Conservation (phyloP, 2,329 filamentous ascomycete genomes). For the Epicoccum sorghinum region DNA sequence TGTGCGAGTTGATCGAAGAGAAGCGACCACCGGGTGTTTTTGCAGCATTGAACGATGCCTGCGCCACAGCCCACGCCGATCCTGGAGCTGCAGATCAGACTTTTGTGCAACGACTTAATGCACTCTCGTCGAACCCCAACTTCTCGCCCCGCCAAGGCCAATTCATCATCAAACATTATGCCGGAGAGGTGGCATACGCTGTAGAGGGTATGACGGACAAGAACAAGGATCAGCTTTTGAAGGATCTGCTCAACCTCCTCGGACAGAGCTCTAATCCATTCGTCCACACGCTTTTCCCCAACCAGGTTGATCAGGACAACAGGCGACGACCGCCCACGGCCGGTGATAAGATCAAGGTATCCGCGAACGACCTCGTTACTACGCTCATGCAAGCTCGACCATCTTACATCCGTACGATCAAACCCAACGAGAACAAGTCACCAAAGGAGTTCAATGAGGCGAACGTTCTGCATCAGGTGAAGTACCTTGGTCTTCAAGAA, state of each 20-base stretch:
- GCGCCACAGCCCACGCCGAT: constrained; percentile 96
- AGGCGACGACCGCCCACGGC: constrained; percentile 91
- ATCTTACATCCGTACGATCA: constrained; percentile 98
- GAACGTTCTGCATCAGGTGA: constrained; percentile 97
- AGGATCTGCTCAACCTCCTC: constrained; percentile 88
- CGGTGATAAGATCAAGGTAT: constrained; percentile 93
- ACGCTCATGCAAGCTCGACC: constrained; percentile 97
- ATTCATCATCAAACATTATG: constrained; percentile 99
- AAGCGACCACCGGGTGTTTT: constrained; percentile 89
- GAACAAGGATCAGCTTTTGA: constrained; percentile 97
- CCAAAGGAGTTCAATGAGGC: constrained; percentile 87
- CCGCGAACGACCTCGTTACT: constrained; percentile 91
- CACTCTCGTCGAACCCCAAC: constrained; percentile 84
- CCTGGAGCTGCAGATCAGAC: constrained; percentile 92
- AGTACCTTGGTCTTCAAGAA: constrained; percentile 98
- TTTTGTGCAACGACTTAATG: constrained; percentile 91
- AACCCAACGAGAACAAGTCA: constrained; percentile 99
- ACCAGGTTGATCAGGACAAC: constrained; percentile 95
- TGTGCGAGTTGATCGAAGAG: constrained; percentile 96
- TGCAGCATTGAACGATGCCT: constrained; percentile 95
- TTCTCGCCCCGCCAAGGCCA: constrained; percentile 90
- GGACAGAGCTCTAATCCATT: constrained; percentile 84
- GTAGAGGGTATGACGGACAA: constrained; percentile 98
- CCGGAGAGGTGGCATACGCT: constrained; percentile 92
- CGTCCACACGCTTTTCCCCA: constrained; percentile 85